Conservation (phyloP, 106 monocot genomes). For the Dioscorea zingiberensis region DNA sequence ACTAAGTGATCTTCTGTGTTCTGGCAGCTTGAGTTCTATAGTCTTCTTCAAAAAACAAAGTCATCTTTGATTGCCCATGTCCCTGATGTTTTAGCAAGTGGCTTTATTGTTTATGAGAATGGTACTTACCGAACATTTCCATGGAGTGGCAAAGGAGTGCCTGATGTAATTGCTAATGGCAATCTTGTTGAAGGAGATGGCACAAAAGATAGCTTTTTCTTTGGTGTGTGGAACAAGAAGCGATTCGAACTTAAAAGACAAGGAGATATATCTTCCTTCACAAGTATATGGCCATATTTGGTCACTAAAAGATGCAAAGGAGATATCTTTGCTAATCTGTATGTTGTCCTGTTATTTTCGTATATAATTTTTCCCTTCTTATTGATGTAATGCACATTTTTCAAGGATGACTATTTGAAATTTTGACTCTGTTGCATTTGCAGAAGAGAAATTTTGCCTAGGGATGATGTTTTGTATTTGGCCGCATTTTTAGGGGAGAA, state of each 20-base stretch:
- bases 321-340: slow-evolving; percentile 86
- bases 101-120: slow-evolving; percentile 53
- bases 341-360: slow-evolving; percentile 22
- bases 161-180: slow-evolving; percentile 36
- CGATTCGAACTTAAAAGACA: slow-evolving; percentile 34
- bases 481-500: slow-evolving; percentile 91
- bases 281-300: slow-evolving; percentile 68
- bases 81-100: slow-evolving; percentile 73
- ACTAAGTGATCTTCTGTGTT: slow-evolving; percentile 9
- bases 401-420: too few relatives aligned
- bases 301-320: slow-evolving; percentile 89
- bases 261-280: slow-evolving; percentile 8
- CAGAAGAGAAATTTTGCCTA: slow-evolving; percentile 66
- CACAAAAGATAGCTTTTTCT: slow-evolving; percentile 27
- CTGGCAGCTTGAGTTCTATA: slow-evolving; percentile 85
- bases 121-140: slow-evolving; percentile 33
- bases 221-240: slow-evolving; percentile 80
- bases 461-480: slow-evolving; percentile 52
- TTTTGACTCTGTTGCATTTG: slow-evolving; percentile 14
- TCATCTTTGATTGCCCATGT: slow-evolving; percentile 67
- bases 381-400: neutral
- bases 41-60: slow-evolving; percentile 39
- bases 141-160: slow-evolving; percentile 75
- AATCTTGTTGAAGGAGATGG: slow-evolving; percentile 9
- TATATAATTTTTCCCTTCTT: neutral